Evolutionary conservation across 1,139 yeast species (phyloP).

Genomic region (Zygosaccharomyces pseudobailii): DNA sequence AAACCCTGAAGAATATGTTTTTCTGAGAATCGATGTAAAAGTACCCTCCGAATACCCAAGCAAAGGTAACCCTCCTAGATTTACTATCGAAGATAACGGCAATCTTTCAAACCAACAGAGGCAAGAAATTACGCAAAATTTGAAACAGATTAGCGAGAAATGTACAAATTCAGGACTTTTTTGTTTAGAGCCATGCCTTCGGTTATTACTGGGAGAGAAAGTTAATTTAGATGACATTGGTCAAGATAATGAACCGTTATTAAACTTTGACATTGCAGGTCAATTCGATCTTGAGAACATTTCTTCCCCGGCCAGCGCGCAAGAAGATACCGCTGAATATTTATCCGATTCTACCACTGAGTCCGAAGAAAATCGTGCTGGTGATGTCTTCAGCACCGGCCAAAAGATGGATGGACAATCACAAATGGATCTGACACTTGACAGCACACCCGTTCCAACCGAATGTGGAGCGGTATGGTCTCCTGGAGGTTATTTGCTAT

Average conservation of each 20-base stretch:
- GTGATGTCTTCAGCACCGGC: constrained; percentile 21
- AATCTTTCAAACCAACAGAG: constrained; percentile 50
- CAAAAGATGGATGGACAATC: constrained; percentile 13
- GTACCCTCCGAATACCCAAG: constrained; percentile 74
- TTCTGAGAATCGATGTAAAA: constrained; percentile 60
- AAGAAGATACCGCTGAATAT: constrained; percentile 23
- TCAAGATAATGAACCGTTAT: constrained; percentile 24
- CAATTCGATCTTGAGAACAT: constrained; percentile 28
- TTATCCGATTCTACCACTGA: constrained; percentile 22
- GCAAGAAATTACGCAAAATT: constrained; percentile 45
- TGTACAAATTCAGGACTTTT: constrained; percentile 56
- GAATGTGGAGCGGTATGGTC: constrained; percentile 94
- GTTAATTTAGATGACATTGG: constrained; percentile 45
- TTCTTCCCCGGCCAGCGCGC: constrained; percentile 31
- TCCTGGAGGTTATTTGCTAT: constrained; percentile 67
- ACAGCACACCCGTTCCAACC: constrained; percentile 85
- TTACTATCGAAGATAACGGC: constrained; percentile 72
- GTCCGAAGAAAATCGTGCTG: constrained; percentile 27
- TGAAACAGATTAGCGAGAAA: constrained; percentile 53
- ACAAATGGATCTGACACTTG: constrained; percentile 40
- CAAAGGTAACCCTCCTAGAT: constrained; percentile 48
- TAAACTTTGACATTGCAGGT: constrained; percentile 31
- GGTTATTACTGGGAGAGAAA: constrained; percentile 79
- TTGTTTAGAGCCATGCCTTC: constrained; percentile 75
- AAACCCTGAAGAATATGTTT: constrained; percentile 51